Evolutionary conservation across 78 protist genomes (phyloP).

Genomic region (Blattamonas nauphoetae): DNA sequence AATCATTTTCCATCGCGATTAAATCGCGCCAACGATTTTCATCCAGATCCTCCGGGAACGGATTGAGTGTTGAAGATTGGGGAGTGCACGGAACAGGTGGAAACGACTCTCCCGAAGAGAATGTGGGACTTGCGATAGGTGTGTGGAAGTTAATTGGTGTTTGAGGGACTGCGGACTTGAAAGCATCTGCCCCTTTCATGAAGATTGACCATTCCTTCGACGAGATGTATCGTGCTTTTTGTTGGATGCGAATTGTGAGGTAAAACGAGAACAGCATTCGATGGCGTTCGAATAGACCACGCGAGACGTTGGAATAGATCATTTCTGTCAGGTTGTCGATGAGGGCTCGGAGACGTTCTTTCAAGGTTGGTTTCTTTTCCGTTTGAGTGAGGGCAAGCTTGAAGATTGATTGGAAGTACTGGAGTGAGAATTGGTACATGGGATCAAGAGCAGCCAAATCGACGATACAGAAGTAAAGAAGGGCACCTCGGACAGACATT

Average conservation of each 20-base stretch:
- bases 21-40: background rate
- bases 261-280: slow-evolving; percentile 47
- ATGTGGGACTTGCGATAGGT: too few species aligned
- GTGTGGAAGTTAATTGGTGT: background rate
- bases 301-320: slow-evolving; percentile 36
- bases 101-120: too few species aligned
- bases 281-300: slow-evolving; percentile 66
- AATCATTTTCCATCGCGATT: background rate
- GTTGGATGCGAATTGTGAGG: slow-evolving; percentile 6
- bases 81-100: too few species aligned
- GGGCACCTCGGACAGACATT: slow-evolving; percentile 43
- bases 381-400: slow-evolving; percentile 1
- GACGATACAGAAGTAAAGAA: slow-evolving; percentile 57
- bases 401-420: slow-evolving; percentile 43
- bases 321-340: slow-evolving; percentile 9
- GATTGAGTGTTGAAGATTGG: background rate
- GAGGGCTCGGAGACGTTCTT: background rate
- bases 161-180: background rate
- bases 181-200: background rate
- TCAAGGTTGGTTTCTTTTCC: background rate
- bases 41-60: background rate
- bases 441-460: slow-evolving; percentile 43
- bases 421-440: slow-evolving; percentile 61
- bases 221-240: background rate
- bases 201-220: slow-evolving; percentile 13